Evolutionary conservation across 2,329 filamentous ascomycete species (phyloP).

Genomic region (Claviceps humidiphila): DNA sequence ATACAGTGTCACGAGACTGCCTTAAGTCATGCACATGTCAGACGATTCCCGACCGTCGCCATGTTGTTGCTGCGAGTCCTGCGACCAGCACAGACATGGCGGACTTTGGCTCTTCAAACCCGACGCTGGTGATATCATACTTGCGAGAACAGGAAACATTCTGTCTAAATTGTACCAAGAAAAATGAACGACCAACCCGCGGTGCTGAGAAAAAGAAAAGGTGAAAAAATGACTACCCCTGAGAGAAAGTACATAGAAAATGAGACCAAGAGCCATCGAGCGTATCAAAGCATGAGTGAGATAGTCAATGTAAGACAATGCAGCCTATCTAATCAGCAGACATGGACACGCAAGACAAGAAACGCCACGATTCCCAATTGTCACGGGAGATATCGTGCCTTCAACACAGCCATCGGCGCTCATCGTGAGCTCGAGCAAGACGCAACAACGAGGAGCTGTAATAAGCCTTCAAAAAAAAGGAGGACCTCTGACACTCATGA

Average conservation of each 20-base stretch:
- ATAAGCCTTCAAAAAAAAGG: slow-evolving; percentile 25
- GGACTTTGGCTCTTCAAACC: not conserved
- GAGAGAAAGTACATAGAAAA: too few species aligned
- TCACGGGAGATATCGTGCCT: not conserved
- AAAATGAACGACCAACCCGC: too few species aligned
- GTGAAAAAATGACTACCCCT: not conserved
- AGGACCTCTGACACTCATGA: too few species aligned
- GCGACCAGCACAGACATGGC: slow-evolving; percentile 2
- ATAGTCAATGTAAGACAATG: too few species aligned
- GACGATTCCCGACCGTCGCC: slow-evolving; percentile 4
- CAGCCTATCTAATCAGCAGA: too few species aligned
- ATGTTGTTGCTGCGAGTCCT: not conserved
- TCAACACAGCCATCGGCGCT: not conserved
- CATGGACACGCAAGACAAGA: too few species aligned
- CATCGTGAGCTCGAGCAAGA: not conserved
- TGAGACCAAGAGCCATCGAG: too few species aligned
- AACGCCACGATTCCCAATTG: too few species aligned
- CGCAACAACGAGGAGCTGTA: slow-evolving; percentile 9
- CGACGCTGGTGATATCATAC: not conserved
- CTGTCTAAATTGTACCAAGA: too few species aligned
- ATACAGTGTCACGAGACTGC: slow-evolving; percentile 1
- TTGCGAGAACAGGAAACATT: not conserved
- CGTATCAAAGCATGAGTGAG: too few species aligned
- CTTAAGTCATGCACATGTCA: not conserved
- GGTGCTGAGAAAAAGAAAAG: not conserved